These are phyloP conservation scores for Suillus spraguei DNA, from an alignment of 768 basidiomycete species.

Conservation along the genomic window DNA sequence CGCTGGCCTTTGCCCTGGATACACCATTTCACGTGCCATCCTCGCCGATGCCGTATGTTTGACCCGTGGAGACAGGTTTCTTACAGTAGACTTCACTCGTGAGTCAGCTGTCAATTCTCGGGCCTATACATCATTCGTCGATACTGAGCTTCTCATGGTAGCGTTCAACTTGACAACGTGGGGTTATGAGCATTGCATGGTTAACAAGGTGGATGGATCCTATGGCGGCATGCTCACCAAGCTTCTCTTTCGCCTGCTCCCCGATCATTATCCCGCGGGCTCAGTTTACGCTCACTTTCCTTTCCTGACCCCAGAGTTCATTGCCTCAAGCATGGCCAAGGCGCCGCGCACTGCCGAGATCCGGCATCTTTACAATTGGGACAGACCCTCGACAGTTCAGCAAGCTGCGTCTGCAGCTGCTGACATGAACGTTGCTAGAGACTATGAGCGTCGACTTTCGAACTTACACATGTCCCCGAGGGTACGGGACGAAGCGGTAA, in stretches of 20 bases:
- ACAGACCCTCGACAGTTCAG: conserved; percentile 40
- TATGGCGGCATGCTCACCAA: conserved; percentile 76
- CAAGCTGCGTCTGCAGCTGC: not conserved
- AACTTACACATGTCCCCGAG: conserved; percentile 19
- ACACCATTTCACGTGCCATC: conserved; percentile 85
- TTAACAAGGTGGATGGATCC: conserved; percentile 65
- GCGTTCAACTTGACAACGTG: conserved; percentile 77
- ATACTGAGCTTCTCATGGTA: conserved; percentile 29
- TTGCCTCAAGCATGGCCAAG: conserved; percentile 45
- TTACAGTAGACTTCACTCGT: conserved; percentile 81
- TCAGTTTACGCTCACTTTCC: conserved; percentile 82
- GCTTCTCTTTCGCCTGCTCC: conserved; percentile 72
- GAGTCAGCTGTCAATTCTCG: conserved; percentile 26
- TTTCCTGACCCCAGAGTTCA: conserved; percentile 61
- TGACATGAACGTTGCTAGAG: not conserved
- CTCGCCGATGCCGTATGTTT: conserved; percentile 77
- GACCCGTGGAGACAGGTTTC: conserved; percentile 77
- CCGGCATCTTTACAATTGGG: conserved; percentile 58
- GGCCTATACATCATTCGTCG: not conserved
- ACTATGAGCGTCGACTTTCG: conserved; percentile 22
- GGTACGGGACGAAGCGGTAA: conserved; percentile 16
- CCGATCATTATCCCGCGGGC: conserved; percentile 63
- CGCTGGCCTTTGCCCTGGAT: conserved; percentile 80
- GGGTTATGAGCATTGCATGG: conserved; percentile 76
- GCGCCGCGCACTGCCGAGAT: conserved; percentile 25